These are phyloP conservation scores for Kodamaea kaohsiungensis DNA, from an alignment of 805 yeast species.

Conservation along the genomic window DNA sequence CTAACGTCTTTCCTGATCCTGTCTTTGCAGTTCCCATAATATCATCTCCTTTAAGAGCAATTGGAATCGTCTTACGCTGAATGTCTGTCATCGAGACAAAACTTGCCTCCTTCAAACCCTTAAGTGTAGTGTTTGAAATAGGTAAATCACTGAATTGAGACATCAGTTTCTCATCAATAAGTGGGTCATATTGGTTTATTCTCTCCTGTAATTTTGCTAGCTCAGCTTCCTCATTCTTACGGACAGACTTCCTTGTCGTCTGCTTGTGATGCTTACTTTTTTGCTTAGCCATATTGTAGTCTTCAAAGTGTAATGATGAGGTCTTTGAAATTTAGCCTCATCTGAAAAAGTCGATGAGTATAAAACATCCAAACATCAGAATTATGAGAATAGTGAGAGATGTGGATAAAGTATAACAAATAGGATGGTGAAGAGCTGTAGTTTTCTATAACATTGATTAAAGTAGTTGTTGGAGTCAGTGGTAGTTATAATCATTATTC, in stretches of 20 bases:
- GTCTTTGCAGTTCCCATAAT: constrained; percentile 87
- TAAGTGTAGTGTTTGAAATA: constrained; percentile 58
- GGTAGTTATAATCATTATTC: too few relatives aligned
- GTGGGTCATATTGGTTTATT: constrained; percentile 56
- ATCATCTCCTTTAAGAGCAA: constrained; percentile 75
- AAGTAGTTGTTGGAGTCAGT: too few relatives aligned
- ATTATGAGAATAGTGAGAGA: background rate
- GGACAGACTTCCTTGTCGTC: constrained; percentile 17
- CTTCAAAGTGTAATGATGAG: background rate
- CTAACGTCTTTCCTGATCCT: constrained; percentile 88
- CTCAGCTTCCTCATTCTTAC: constrained; percentile 35
- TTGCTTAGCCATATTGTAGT: background rate
- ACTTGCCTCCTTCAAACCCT: constrained; percentile 77
- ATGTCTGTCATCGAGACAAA: constrained; percentile 82
- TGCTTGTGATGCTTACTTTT: constrained; percentile 8
- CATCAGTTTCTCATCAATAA: constrained; percentile 22
- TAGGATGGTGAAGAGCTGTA: background rate
- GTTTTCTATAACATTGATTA: too few relatives aligned
- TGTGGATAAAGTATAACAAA: background rate
- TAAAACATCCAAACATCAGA: constrained; percentile 1
- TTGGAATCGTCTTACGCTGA: constrained; percentile 76
- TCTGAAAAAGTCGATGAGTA: constrained; percentile 6
- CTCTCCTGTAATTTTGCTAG: constrained; percentile 47
- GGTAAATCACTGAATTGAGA: constrained; percentile 78
- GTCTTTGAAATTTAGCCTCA: constrained; percentile 5